Percentiles rank a stretch among this genome's conserved stretches.
Evolutionary conservation across 2,329 filamentous ascomycete species (phyloP).

Genomic region (Alternaria alternata): DNA sequence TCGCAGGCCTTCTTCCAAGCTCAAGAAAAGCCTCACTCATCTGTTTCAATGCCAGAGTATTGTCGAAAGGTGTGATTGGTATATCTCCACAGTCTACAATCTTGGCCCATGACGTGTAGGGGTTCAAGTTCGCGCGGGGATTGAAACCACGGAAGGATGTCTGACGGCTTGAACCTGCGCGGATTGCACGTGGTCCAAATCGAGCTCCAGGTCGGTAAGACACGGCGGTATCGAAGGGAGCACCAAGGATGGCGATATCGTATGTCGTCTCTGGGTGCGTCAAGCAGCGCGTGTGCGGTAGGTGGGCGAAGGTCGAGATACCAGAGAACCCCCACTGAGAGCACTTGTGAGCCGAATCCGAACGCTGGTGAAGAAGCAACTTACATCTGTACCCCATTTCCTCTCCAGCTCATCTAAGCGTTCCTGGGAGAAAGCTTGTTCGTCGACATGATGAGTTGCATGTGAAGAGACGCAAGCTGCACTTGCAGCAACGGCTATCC

Average conservation of each 20-base stretch:
- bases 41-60: conserved; percentile 78
- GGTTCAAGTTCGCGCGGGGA: conserved; percentile 81
- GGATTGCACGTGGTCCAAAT: conserved; percentile 88
- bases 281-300: conserved; percentile 58
- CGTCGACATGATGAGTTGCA: conserved; percentile 39
- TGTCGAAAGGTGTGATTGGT: conserved; percentile 86
- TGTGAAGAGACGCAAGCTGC: conserved; percentile 34
- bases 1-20: conserved; percentile 62
- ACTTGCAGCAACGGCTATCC: conserved; percentile 23
- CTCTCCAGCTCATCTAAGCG: conserved; percentile 45
- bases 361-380: not conserved
- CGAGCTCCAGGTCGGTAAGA: conserved; percentile 61
- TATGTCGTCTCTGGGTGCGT: conserved; percentile 55
- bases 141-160: conserved; percentile 84
- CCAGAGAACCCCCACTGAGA: conserved; percentile 72
- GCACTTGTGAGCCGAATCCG: conserved; percentile 14
- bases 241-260: conserved; percentile 60
- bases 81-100: conserved; percentile 93
- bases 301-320: conserved; percentile 65
- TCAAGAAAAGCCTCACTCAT: conserved; percentile 84
- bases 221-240: conserved; percentile 60
- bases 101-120: conserved; percentile 79
- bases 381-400: conserved; percentile 55
- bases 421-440: conserved; percentile 40
- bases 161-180: conserved; percentile 82